A percentile compares a stretch with the other conserved stretches of the same genome.
These are phyloP conservation scores for Saccharomycopsis phalli DNA, from an alignment of 1,139 yeast genomes.

Conservation along the genomic window DNA sequence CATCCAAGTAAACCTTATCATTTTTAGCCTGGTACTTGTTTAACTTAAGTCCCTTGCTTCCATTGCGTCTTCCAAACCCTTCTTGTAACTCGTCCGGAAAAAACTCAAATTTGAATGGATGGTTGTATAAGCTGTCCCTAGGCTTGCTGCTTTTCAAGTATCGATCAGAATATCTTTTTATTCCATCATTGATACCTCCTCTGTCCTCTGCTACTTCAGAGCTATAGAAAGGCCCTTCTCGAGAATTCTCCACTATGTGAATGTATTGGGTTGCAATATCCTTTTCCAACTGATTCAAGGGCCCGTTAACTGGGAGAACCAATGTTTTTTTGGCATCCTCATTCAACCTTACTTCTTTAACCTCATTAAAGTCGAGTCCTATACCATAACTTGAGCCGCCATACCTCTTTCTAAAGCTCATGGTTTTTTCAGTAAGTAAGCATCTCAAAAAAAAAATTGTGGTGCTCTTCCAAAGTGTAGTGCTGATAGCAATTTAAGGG, in stretches of 20 bases:
- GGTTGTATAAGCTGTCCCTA: slow-evolving; percentile 63
- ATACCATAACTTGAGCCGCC: slow-evolving; percentile 14
- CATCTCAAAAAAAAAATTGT: too few relatives aligned
- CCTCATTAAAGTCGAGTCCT: slow-evolving; percentile 18
- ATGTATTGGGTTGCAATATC: slow-evolving; percentile 58
- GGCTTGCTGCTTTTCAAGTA: slow-evolving; percentile 64
- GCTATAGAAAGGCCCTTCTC: slow-evolving; percentile 72
- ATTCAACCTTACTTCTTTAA: slow-evolving; percentile 15
- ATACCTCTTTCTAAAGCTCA: slow-evolving; percentile 8
- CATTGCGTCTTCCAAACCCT: slow-evolving; percentile 41
- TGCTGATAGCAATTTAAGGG: too few relatives aligned
- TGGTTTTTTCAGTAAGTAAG: background rate
- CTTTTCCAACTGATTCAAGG: slow-evolving; percentile 46
- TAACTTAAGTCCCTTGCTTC: slow-evolving; percentile 41
- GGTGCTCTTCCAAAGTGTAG: too few relatives aligned
- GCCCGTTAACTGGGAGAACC: slow-evolving; percentile 58
- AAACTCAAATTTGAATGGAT: slow-evolving; percentile 62
- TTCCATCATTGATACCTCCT: slow-evolving; percentile 44
- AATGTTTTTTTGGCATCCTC: slow-evolving; percentile 10
- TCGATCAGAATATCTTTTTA: slow-evolving; percentile 65
- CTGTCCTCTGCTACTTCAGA: slow-evolving; percentile 34
- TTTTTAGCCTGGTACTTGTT: slow-evolving; percentile 41
- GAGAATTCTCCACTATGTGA: slow-evolving; percentile 46
- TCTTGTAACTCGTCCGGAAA: slow-evolving; percentile 76
- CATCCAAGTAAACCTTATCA: slow-evolving; percentile 28